Evolutionary conservation across 495 filamentous ascomycete species (phyloP), one percentile per base, ranked within the genome.

Genomic region (Neurospora sp.): DNA sequence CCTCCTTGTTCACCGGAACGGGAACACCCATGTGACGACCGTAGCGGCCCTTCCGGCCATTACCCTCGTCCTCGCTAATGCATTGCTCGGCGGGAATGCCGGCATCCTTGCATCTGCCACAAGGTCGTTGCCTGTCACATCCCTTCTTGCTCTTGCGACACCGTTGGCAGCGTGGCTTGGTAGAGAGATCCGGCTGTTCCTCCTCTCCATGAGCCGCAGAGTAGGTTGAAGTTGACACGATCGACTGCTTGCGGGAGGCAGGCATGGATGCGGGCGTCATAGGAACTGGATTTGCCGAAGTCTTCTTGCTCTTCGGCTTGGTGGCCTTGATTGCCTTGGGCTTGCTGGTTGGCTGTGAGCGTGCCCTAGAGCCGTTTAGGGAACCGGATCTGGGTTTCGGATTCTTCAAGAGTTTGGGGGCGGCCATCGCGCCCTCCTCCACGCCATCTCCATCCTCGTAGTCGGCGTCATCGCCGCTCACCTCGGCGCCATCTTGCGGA

Each of bases 141-240:
- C 96, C 96, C 83, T 99, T 99, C 87, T 99, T 99, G 81, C 94
- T 98, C 88, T 98, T 98, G 74, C 96, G 91, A 85, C 96, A 99
- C 66, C 96, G 92, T 80, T 98, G 96, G 86, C 96, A 99, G 76
- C 96, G 94, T 39, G 96, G 96, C 83, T 98, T 97, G 44, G 92
- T 93, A 2, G 93, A 96, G 23, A 97, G 84, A 75, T 97, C 94
- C 69, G 96, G 93, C 59, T 97, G 93, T 74, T 97, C 96, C 5
- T 89, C 89, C 69, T 89, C 92, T 69, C 94, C 89, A 12, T 76
- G 73, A 75, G 88, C 87, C 74, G 90, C 89, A 72, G 91, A 84
- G 14, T 88, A 86, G 23, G 92, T 91, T 6, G 89, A 87, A 35
- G 90, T 88, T 12, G 94, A 95, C 10, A 89, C 89, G 40, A 92